Conservation (phyloP, 768 basidiomycete genomes). For the Suillus variegatus region DNA sequence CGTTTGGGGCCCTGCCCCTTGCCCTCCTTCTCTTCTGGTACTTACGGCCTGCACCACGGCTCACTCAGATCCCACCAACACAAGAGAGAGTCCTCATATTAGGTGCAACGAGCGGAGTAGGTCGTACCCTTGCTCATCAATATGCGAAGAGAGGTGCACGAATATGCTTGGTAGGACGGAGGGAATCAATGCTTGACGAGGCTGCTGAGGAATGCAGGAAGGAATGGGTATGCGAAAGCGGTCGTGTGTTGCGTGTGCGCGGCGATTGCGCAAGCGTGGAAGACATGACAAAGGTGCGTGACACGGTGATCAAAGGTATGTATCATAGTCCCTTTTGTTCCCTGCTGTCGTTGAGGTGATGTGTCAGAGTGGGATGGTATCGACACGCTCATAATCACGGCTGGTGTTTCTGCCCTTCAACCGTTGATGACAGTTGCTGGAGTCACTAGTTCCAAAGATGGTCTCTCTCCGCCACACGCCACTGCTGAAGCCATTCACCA, state of each 20-base stretch:
- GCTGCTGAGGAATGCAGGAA: conserved; percentile 62
- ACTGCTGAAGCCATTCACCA: conserved; percentile 57
- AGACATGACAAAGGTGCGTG: conserved; percentile 66
- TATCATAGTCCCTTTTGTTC: conserved; percentile 9
- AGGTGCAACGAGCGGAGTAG: conserved; percentile 85
- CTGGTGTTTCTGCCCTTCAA: conserved; percentile 81
- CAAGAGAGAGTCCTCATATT: conserved; percentile 78
- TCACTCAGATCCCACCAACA: conserved; percentile 36
- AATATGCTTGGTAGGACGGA: conserved; percentile 74
- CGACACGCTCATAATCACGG: conserved; percentile 80
- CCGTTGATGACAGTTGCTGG: conserved; percentile 76
- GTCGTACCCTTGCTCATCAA: conserved; percentile 63
- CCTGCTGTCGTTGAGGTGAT: background rate
- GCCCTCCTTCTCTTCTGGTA: conserved; percentile 21
- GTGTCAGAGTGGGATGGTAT: conserved; percentile 76
- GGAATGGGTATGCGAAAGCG: conserved; percentile 18
- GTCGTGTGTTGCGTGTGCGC: conserved; percentile 46
- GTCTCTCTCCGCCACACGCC: conserved; percentile 38
- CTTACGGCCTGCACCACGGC: conserved; percentile 28
- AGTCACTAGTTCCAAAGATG: conserved; percentile 35
- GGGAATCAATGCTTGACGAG: conserved; percentile 51
- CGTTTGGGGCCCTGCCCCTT: conserved; percentile 15
- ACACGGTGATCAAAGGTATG: conserved; percentile 56
- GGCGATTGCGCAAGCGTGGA: conserved; percentile 68
- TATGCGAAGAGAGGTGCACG: conserved; percentile 78